Conservation (phyloP, 352 stramenopile genomes). For the Globisporangium acanthophoron region DNA sequence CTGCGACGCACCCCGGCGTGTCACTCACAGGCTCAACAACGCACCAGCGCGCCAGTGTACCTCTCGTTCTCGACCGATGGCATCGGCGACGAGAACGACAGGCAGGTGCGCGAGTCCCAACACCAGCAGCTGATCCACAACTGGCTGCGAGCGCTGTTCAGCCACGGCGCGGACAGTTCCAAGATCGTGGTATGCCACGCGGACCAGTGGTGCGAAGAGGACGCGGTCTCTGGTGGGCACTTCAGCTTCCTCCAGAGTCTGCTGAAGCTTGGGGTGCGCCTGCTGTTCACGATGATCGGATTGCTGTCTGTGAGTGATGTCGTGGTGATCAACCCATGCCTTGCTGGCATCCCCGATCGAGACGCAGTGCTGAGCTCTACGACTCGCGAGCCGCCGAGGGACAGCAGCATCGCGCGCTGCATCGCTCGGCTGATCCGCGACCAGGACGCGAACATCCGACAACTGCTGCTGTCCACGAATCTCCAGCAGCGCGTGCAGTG, state of each 20-base stretch:
- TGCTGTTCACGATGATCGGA: conserved; percentile 69
- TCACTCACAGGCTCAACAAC: conserved; percentile 33
- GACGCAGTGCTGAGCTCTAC: background rate
- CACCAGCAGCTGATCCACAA: conserved; percentile 14
- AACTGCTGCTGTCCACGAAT: conserved; percentile 62
- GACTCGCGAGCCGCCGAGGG: conserved; percentile 26
- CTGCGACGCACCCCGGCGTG: background rate
- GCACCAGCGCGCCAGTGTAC: conserved; percentile 50
- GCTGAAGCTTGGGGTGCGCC: conserved; percentile 25
- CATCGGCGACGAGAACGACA: background rate
- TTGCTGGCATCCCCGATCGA: background rate
- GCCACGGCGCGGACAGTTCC: conserved; percentile 26
- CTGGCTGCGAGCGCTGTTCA: conserved; percentile 35
- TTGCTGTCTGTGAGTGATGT: conserved; percentile 55
- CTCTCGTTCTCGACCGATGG: conserved; percentile 44
- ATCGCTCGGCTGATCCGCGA: conserved; percentile 27
- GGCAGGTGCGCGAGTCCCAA: background rate
- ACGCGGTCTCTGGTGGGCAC: background rate
- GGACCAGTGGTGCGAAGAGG: conserved; percentile 50
- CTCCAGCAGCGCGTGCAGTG: conserved; percentile 66
- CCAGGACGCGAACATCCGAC: conserved; percentile 12
- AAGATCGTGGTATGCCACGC: conserved; percentile 68
- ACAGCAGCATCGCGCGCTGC: conserved; percentile 35
- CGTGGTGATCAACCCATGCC: conserved; percentile 30
- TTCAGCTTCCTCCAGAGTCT: conserved; percentile 37